These are phyloP conservation scores for Plectosphaerella cucumerina DNA, from an alignment of 2,329 filamentous ascomycete species.

Conservation along the genomic window DNA sequence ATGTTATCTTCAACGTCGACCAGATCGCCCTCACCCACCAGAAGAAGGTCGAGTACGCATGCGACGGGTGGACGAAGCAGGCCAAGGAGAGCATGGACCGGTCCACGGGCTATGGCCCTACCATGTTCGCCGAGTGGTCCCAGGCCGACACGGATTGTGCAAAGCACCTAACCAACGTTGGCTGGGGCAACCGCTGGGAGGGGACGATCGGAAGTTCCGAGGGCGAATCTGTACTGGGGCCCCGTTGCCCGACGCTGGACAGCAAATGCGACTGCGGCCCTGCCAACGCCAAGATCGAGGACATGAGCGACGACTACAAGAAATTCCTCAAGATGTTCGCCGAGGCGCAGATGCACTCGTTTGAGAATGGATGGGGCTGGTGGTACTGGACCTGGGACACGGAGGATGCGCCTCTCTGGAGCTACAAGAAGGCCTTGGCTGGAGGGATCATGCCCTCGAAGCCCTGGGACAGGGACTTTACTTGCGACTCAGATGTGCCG, in stretches of 20 bases:
- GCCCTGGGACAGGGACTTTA: constrained; percentile 67
- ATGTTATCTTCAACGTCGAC: constrained; percentile 93
- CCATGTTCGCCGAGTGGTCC: constrained; percentile 93
- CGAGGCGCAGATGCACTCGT: constrained; percentile 91
- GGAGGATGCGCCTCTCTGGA: constrained; percentile 84
- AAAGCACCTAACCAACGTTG: constrained; percentile 81
- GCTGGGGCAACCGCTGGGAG: constrained; percentile 84
- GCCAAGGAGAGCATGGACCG: constrained; percentile 67
- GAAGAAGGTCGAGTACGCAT: constrained; percentile 83
- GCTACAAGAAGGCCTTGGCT: constrained; percentile 74
- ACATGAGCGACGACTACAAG: constrained; percentile 74
- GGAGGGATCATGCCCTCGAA: constrained; percentile 76
- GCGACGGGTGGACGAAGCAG: constrained; percentile 81
- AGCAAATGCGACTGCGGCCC: constrained; percentile 65
- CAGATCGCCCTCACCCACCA: constrained; percentile 80
- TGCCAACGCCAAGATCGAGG: constrained; percentile 69
- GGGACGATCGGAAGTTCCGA: constrained; percentile 69
- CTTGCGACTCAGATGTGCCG: constrained; percentile 57
- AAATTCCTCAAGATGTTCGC: constrained; percentile 85
- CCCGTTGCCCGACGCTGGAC: constrained; percentile 68
- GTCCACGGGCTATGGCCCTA: constrained; percentile 81
- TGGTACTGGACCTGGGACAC: constrained; percentile 99
- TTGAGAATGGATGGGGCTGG: constrained; percentile 94
- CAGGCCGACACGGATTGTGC: constrained; percentile 97
- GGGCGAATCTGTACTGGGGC: constrained; percentile 58